phyloP scores from a whole-genome alignment of 1,284 basidiomycete genomes.

The Pseudozyma pruni region DNA sequence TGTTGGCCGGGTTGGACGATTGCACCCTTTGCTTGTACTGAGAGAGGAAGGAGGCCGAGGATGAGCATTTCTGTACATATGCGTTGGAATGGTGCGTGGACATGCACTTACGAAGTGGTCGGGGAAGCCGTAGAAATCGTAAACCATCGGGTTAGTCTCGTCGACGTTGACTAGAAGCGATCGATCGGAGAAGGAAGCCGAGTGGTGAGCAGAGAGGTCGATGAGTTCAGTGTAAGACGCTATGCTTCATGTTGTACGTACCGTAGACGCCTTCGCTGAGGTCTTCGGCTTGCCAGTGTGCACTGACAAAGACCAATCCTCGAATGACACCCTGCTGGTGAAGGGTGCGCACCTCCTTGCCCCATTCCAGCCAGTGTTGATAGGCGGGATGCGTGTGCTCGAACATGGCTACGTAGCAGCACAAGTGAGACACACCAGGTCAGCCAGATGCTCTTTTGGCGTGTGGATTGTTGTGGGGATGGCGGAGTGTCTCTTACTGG shows the following conservation, averaged over 20 bases:
- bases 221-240: not conserved
- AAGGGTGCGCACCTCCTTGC: slow-evolving; percentile 57
- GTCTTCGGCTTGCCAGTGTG: slow-evolving; percentile 70
- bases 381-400: slow-evolving; percentile 67
- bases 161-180: slow-evolving; percentile 62
- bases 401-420: slow-evolving; percentile 63
- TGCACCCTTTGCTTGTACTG: slow-evolving; percentile 69
- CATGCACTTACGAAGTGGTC: slow-evolving; percentile 25
- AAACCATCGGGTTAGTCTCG: slow-evolving; percentile 68
- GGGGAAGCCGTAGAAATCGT: slow-evolving; percentile 70
- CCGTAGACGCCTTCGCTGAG: slow-evolving; percentile 36
- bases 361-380: slow-evolving; percentile 69
- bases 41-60: no score
- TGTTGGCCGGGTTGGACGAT: slow-evolving; percentile 47
- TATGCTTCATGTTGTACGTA: slow-evolving; percentile 8
- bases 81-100: no score
- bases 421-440: not conserved
- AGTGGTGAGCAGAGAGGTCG: not conserved
- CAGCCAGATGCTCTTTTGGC: not conserved
- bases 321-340: slow-evolving; percentile 58
- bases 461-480: not conserved
- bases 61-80: not conserved
- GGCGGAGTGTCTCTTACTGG: slow-evolving; percentile 42
- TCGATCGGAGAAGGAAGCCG: not conserved
- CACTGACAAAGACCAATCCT: slow-evolving; percentile 69